Evolutionary conservation across 2,329 filamentous ascomycete genomes (phyloP).

Genomic region (Epichloe amarillans): DNA sequence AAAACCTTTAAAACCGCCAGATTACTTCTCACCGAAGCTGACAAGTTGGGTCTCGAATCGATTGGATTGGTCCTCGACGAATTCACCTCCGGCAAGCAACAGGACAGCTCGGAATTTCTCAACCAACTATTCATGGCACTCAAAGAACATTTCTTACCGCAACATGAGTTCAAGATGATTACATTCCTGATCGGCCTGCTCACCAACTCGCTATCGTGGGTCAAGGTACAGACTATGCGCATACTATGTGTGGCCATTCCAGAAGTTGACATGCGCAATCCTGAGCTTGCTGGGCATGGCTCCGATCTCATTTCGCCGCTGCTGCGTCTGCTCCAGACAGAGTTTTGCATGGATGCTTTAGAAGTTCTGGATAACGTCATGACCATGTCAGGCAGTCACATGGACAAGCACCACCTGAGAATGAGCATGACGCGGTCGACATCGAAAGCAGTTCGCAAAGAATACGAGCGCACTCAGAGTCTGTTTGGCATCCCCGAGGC

Average conservation of each 20-base stretch:
- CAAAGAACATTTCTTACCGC: constrained; percentile 65
- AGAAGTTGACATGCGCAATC: constrained; percentile 83
- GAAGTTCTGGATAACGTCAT: constrained; percentile 91
- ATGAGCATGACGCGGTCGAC: constrained; percentile 97
- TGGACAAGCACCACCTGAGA: constrained; percentile 85
- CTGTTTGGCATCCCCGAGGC: constrained; percentile 93
- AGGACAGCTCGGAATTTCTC: constrained; percentile 62
- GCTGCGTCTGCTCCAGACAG: constrained; percentile 76
- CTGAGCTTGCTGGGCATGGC: constrained; percentile 79
- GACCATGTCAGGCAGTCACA: constrained; percentile 79
- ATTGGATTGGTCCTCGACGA: constrained; percentile 57
- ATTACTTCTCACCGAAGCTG: constrained; percentile 57
- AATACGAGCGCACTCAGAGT: constrained; percentile 88
- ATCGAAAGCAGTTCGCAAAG: constrained; percentile 75
- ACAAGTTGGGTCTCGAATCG: constrained; percentile 53
- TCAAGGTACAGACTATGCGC: constrained; percentile 87
- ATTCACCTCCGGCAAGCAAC: constrained; percentile 55
- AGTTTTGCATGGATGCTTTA: constrained; percentile 84
- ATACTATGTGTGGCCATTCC: constrained; percentile 76
- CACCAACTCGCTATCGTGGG: constrained; percentile 78
- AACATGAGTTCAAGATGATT: constrained; percentile 70
- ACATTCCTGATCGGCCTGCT: constrained; percentile 85
- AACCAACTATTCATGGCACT: constrained; percentile 60
- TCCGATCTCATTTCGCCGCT: constrained; percentile 92
- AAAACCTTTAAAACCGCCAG: constrained; percentile 50